phyloP scores from a whole-genome alignment of 1,284 basidiomycete species.

The Heterobasidion occidentale region DNA sequence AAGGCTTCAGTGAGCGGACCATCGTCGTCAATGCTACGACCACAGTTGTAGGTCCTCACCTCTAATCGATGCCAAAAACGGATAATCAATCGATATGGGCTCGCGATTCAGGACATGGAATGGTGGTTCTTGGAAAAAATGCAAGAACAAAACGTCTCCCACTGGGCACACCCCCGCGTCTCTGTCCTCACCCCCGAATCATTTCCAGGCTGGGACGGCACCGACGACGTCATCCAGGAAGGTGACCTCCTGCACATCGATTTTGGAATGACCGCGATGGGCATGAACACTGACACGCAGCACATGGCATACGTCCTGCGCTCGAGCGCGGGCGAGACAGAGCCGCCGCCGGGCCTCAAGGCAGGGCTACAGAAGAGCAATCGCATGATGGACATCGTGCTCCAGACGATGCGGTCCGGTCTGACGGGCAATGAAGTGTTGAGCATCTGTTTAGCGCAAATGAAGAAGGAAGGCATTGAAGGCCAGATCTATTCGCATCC shows the following conservation, averaged over 20 bases:
- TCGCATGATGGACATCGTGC: constrained; percentile 41
- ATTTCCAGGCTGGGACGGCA: constrained; percentile 38
- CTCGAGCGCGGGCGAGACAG: constrained; percentile 28
- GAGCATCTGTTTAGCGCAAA: constrained; percentile 28
- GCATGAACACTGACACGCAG: constrained; percentile 48
- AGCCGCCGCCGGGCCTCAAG: constrained; percentile 33
- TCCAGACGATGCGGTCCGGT: constrained; percentile 35
- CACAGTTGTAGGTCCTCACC: constrained; percentile 26
- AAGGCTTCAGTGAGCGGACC: constrained; percentile 38
- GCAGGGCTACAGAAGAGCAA: constrained; percentile 39
- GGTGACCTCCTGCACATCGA: constrained; percentile 48
- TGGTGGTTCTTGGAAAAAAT: constrained; percentile 52
- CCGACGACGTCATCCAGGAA: constrained; percentile 30
- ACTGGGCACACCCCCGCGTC: constrained; percentile 46
- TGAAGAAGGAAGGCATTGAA: constrained; percentile 35
- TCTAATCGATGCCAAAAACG: neutral
- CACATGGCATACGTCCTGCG: constrained; percentile 48
- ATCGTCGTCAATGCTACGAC: constrained; percentile 36
- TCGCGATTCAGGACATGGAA: constrained; percentile 31
- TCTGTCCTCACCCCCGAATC: constrained; percentile 35
- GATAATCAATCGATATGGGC: neutral
- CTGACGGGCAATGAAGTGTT: constrained; percentile 42
- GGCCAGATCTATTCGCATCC: constrained; percentile 47
- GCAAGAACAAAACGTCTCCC: constrained; percentile 37
- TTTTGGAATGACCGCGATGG: constrained; percentile 45